Evolutionary conservation across 805 yeast species (phyloP), one percentile per base, ranked within the genome.

Genomic region (Candida golubevii): DNA sequence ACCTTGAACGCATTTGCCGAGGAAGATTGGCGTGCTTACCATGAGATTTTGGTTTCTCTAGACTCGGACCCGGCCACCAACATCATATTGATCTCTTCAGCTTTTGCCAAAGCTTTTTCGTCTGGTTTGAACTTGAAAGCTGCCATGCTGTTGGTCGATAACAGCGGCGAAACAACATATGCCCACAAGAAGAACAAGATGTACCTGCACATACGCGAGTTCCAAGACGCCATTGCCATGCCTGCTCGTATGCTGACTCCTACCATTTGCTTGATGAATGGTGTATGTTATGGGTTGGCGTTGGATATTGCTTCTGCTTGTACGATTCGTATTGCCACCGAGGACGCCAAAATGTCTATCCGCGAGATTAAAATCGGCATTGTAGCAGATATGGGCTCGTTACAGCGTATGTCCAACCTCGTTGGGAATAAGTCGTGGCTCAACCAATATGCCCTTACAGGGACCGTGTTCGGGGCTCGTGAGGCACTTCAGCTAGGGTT

Each of bases 371-470:
- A 80, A 49, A 71, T 85, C 42, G 93, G 91, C 3, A 71, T 86
- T 58, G 76, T 86, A 33, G 89, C 93, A 1, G 93, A 86, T 59
- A 83, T 85, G 56, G 95, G 95, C 5, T 74, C 86, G 1, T 67
- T 85, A 46, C 90, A 85, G 62, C 71, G 91, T 57, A 56, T 84
- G 45, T 83, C 87, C 6, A 56, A 58, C 14, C 45, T 81, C 1
- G 74, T 75, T 14, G 74, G 73, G 35, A 82, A 82, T 58, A 63
- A 68, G 12, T 80, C 87, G 6, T 70, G 78, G 65, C 63, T 83
- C 48, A 74, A 73, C 58, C 85, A 82, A 52, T 62, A 78, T 38
- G 79, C 85, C 5, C 71, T 79, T 50, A 80, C 88, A 0, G 91
- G 83, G 8, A 75, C 76, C 26, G 59, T 62, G 10, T 83, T 83